Base-by-base conservation (phyloP, 805 yeast species). In the Candida caryicola region DNA sequence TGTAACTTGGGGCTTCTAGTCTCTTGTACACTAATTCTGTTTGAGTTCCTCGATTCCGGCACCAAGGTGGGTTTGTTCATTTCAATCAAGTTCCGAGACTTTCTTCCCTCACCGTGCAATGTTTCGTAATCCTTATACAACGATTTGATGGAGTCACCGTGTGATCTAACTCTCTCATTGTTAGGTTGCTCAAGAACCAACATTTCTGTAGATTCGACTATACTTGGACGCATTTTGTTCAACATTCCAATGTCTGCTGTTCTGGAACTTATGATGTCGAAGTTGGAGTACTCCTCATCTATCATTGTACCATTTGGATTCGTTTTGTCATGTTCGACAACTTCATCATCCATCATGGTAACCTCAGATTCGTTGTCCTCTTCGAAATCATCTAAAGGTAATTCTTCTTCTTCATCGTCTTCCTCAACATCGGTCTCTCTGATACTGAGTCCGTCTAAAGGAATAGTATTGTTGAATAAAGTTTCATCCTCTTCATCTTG, bases 161-260 rank as follows among this genome's bases (percentile, higher is more conserved):
- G 17, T 21, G 33, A 16, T 27, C 14, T 27, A 27, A 10, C 14
- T 5, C 16, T 29, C 16, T 30, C 17, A 5, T 30, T 17, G 8
- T 17, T 14, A 14, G 31, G 27, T 40, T n/a, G 36, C 39, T 52
- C 47, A 14, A 39, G 47, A 5, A 46, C 41, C 35, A 62, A 52
- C 0, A 65, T 55, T 14, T 60, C 66, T 27, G 50, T 57, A 1
- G 69, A 64, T 12, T 51, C 54, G 12, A 59, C 47, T 16, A 55
- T 39, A 33, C 54, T 60, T 21, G 67, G 61, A 33, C 47, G 45
- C 23, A 38, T 35, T 7, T 40, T 52, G 39, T 47, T 57, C n/a
- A 50, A 19, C 34, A 47, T 53, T 3, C 60, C 64, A n/a, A 60
- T 42, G 13, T 55, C 60, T 1, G 62, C 62, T 19, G 57, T 55